Evolutionary conservation across 176 grass and related monocot genomes (phyloP).

Genomic region (sorghum (Sorghum bicolor)): Sorghum_bicolor_NCBIv3 NC_012872.2:69140001-69140500

Average conservation of each 20-base stretch:
- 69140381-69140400: not conserved
- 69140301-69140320: not conserved
- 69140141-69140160: constrained; percentile 66
- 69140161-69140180: constrained; percentile 25
- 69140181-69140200: constrained; percentile 58
- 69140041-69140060: constrained; percentile 55
- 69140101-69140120: constrained; percentile 49
- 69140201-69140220: constrained; percentile 53
- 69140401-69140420: not conserved
- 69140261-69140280: not conserved
- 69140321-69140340: not conserved
- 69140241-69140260: constrained; percentile 61
- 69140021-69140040: constrained; percentile 48
- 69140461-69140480: not conserved
- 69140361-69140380: not conserved
- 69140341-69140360: not conserved
- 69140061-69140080: constrained; percentile 52
- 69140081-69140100: constrained; percentile 55
- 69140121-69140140: constrained; percentile 29
- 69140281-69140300: constrained; percentile 45
- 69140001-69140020: constrained; percentile 37
- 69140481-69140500: not conserved
- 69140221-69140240: constrained; percentile 58
- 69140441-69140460: constrained; percentile 8
- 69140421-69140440: not conserved